Conservation (phyloP, 192 early-diverging fungal genomes). For the Coemansia sp. region DNA sequence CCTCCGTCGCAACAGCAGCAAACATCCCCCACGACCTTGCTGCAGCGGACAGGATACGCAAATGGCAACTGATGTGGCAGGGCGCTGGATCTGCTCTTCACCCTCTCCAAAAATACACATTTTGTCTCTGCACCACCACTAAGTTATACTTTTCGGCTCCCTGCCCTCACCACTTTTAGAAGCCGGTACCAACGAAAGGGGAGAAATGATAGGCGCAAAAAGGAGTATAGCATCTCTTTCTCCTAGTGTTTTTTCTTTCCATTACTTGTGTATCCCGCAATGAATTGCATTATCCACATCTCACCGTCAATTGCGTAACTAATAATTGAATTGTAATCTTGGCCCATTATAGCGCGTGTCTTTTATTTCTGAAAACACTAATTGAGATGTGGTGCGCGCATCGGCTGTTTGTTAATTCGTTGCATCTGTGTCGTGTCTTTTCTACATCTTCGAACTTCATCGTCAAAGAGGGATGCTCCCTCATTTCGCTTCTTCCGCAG, state of each 20-base stretch:
- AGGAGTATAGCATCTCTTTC: not conserved
- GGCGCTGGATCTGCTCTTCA: not conserved
- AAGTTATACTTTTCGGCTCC: not conserved
- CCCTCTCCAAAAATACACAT: conserved; percentile 10
- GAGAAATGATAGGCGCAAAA: not conserved
- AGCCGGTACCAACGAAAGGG: not conserved
- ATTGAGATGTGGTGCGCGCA: not conserved
- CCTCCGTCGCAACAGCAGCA: conserved; percentile 28
- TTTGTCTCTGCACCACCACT: conserved; percentile 4
- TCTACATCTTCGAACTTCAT: not conserved
- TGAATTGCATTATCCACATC: not conserved
- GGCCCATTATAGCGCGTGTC: conserved; percentile 10
- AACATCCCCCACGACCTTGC: conserved; percentile 18
- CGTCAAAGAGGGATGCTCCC: not conserved
- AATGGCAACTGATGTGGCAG: conserved; percentile 15
- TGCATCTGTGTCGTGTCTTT: not conserved
- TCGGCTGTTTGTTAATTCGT: not conserved
- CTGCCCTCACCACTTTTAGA: not conserved
- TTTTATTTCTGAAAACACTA: conserved; percentile 2
- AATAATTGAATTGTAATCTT: not conserved
- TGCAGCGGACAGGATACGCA: conserved; percentile 48
- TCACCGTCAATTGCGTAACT: not conserved
- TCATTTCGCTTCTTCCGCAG: not conserved
- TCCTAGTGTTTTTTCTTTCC: not conserved
- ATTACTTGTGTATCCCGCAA: conserved; percentile 6